phyloP scores from a whole-genome alignment of 1,139 yeast species.

The Geotrichum klebahnii region DNA sequence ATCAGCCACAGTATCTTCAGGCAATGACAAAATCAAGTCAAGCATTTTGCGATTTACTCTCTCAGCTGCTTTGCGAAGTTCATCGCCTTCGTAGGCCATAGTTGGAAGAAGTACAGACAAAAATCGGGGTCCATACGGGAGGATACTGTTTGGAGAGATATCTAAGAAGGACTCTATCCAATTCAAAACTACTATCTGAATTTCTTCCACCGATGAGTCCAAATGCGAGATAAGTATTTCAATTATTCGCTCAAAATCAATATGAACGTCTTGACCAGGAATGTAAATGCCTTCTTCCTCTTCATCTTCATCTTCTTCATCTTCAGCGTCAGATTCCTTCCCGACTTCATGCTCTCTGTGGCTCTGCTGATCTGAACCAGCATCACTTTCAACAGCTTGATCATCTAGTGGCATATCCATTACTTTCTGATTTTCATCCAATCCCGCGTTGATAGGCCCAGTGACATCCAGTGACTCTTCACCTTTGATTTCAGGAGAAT shows the following conservation, averaged over 20 bases:
- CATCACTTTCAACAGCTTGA: conserved; percentile 6
- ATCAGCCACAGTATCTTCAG: conserved; percentile 27
- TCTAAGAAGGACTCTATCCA: conserved; percentile 79
- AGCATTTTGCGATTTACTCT: conserved; percentile 51
- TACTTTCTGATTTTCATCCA: not conserved
- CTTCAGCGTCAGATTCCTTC: conserved; percentile 27
- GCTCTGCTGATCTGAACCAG: not conserved
- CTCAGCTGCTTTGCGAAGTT: conserved; percentile 52
- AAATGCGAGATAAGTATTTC: conserved; percentile 75
- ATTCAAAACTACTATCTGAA: conserved; percentile 71
- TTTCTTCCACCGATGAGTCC: conserved; percentile 68
- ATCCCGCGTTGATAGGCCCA: not conserved
- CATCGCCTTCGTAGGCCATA: conserved; percentile 52
- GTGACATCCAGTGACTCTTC: not conserved
- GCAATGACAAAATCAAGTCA: conserved; percentile 43
- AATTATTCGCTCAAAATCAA: conserved; percentile 77
- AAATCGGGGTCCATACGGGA: conserved; percentile 59
- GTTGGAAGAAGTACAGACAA: conserved; percentile 55
- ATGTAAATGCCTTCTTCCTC: conserved; percentile 57
- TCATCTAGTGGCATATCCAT: not conserved
- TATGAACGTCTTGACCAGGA: conserved; percentile 81
- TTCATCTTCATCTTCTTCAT: conserved; percentile 30
- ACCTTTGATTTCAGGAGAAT: not conserved
- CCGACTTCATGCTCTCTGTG: conserved; percentile 20
- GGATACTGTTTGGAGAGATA: conserved; percentile 71